These are phyloP conservation scores for Willaertia magna DNA, from an alignment of 208 protist genomes.

Conservation along the genomic window DNA sequence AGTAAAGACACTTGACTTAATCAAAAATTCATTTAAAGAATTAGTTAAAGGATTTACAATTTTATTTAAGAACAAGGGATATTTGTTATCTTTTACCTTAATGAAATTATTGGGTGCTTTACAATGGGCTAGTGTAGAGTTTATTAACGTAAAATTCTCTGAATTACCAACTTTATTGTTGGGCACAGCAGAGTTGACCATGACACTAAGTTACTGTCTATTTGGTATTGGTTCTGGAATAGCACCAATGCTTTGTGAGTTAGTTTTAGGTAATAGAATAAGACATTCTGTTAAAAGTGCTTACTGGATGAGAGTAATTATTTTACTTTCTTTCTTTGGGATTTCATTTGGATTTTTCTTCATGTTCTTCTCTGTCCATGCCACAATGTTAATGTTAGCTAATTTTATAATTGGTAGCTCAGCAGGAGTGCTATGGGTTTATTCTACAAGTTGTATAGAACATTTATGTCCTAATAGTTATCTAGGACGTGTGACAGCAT, in stretches of 20 bases:
- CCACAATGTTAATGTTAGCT: too few relatives aligned
- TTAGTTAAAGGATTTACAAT: background rate
- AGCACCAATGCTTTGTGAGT: background rate
- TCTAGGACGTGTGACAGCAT: too few relatives aligned
- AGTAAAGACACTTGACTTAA: background rate
- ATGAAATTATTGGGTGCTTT: background rate
- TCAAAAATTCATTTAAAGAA: background rate
- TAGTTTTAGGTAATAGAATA: background rate
- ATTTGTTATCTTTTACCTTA: background rate
- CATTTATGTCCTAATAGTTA: too few relatives aligned
- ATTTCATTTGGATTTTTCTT: too few relatives aligned
- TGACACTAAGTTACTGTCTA: background rate
- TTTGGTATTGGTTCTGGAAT: background rate
- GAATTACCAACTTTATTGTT: background rate
- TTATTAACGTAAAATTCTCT: background rate
- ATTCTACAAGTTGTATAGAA: too few relatives aligned
- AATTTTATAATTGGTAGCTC: too few relatives aligned
- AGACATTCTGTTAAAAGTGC: background rate
- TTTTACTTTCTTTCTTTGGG: too few relatives aligned
- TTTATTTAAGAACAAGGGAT: background rate
- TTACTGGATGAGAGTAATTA: too few relatives aligned
- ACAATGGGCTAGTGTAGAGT: background rate
- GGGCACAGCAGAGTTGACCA: background rate
- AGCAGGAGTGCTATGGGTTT: too few relatives aligned
- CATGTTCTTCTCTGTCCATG: too few relatives aligned